Evolutionary conservation across 345 rosid species (phyloP), one percentile per base, ranked within the genome.

Genomic region (Brassica napus): DNA sequence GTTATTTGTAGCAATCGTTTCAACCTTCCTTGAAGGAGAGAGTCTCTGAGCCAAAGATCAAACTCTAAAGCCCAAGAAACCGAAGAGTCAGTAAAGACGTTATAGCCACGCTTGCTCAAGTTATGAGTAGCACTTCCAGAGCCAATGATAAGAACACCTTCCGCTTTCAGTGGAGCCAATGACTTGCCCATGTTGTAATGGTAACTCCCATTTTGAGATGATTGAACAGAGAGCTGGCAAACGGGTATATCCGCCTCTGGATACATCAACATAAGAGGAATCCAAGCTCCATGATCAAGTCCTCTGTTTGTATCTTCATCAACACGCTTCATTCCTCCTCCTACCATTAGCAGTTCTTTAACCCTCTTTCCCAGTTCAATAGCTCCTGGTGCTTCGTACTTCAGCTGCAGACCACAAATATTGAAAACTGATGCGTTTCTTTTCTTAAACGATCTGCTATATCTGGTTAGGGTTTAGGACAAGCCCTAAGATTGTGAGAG

Each of bases 201-300:
- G 42, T 94, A 75, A 42, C 79, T 85, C 24, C 86, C 98, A 59
- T 80, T 91, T 63, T 76, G 80, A 0, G 75, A 7, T 1, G 87
- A 68, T 79, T 93, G 99, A 71, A 95, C 82, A 4, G 98, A 95
- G 71, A 95, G 93, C 72, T 95, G 98, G 42, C 97, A 91, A 30
- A 91, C 84, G 0, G 98, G 99, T 42, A 91, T 87, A 68, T 93
- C 86, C 0, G 90, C 94, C 73, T 93, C 97, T 0, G 99, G 99
- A 64, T 90, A 95, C 99, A 95, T 95, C 65, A 93, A 82, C 97
- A 91, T 89, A 14, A 95, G 75, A 4, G 97, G 98, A 71, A 90
- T 91, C 98, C 99, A 93, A 16, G 98, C 94, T 5, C 99, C 99
- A 64, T 95, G 99, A 81, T 95, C 99, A 47, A 93, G 86, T 37